Conservation (phyloP, 805 yeast genomes). For the Vanderwaltozyma verrucispora region DNA sequence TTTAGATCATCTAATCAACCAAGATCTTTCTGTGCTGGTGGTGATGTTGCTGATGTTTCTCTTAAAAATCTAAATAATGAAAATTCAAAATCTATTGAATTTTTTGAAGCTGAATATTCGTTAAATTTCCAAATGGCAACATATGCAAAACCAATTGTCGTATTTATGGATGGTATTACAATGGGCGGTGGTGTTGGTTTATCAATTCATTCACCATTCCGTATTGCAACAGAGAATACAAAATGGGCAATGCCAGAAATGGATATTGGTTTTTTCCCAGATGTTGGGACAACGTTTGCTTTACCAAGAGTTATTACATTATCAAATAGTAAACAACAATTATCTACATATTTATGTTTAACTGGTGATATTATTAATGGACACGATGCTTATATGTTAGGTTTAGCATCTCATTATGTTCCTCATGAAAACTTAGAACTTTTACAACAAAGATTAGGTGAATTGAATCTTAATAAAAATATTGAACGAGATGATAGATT, state of each 20-base stretch:
- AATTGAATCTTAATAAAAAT: conserved; percentile 33
- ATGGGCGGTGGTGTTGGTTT: conserved; percentile 99
- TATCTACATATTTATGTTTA: conserved; percentile 78
- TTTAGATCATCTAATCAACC: conserved; percentile 43
- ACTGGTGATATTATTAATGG: conserved; percentile 78
- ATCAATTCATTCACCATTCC: conserved; percentile 81
- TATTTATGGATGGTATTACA: conserved; percentile 82
- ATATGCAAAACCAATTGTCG: conserved; percentile 78
- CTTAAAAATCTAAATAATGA: conserved; percentile 41
- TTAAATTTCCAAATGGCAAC: conserved; percentile 71
- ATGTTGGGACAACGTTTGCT: conserved; percentile 89
- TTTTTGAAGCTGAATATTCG: conserved; percentile 73
- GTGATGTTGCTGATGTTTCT: conserved; percentile 83
- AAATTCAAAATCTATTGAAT: conserved; percentile 42
- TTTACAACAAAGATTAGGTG: conserved; percentile 55
- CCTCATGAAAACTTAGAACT: conserved; percentile 53
- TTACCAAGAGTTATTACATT: conserved; percentile 50
- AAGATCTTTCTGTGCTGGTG: conserved; percentile 89
- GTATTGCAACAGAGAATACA: conserved; percentile 87
- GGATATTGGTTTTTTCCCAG: conserved; percentile 93
- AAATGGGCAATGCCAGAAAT: conserved; percentile 97
- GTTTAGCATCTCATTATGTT: conserved; percentile 86
- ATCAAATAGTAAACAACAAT: conserved; percentile 46
- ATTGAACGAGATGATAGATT: conserved; percentile 22
- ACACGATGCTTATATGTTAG: conserved; percentile 68